phyloP scores from a whole-genome alignment of 2,329 filamentous ascomycete genomes.

The Paraphaeosphaeria minitans region DNA sequence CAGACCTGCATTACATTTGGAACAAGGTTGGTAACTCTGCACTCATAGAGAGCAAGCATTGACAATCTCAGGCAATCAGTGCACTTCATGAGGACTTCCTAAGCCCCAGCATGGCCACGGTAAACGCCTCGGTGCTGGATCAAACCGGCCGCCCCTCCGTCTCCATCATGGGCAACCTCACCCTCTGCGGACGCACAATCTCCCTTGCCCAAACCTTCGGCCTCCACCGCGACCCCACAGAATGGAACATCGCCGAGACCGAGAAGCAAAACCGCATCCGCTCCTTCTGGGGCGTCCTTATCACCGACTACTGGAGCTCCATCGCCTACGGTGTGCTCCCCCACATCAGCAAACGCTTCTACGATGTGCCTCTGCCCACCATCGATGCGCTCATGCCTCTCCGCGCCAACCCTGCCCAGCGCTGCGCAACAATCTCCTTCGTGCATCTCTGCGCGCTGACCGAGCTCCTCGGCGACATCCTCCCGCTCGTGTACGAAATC shows the following conservation, averaged over 20 bases:
- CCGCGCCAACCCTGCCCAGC: slow-evolving; percentile 46
- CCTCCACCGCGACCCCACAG: slow-evolving; percentile 59
- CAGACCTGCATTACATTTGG: slow-evolving; percentile 48
- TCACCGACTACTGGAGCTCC: slow-evolving; percentile 63
- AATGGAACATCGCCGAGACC: slow-evolving; percentile 57
- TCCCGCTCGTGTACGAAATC: slow-evolving; percentile 48
- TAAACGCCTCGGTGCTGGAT: slow-evolving; percentile 48
- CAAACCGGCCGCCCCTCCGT: slow-evolving; percentile 49
- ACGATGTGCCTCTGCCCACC: slow-evolving; percentile 61
- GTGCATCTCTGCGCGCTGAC: slow-evolving; percentile 59
- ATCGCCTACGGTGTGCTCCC: slow-evolving; percentile 62
- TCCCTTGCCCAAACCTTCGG: slow-evolving; percentile 62
- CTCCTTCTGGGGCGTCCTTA: slow-evolving; percentile 63
- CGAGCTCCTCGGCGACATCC: slow-evolving; percentile 47
- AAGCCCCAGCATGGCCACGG: slow-evolving; percentile 48
- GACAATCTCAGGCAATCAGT: slow-evolving; percentile 37
- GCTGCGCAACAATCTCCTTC: slow-evolving; percentile 57
- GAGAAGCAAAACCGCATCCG: slow-evolving; percentile 60
- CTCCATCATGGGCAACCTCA: slow-evolving; percentile 55
- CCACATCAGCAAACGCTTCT: slow-evolving; percentile 58
- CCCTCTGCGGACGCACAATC: slow-evolving; percentile 59
- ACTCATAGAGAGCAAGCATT: neutral
- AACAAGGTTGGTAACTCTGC: slow-evolving; percentile 34
- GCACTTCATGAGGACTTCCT: slow-evolving; percentile 51
- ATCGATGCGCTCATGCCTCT: slow-evolving; percentile 48